phyloP scores from a whole-genome alignment of 2,329 filamentous ascomycete genomes.

The Trichoderma guizhouense region DNA sequence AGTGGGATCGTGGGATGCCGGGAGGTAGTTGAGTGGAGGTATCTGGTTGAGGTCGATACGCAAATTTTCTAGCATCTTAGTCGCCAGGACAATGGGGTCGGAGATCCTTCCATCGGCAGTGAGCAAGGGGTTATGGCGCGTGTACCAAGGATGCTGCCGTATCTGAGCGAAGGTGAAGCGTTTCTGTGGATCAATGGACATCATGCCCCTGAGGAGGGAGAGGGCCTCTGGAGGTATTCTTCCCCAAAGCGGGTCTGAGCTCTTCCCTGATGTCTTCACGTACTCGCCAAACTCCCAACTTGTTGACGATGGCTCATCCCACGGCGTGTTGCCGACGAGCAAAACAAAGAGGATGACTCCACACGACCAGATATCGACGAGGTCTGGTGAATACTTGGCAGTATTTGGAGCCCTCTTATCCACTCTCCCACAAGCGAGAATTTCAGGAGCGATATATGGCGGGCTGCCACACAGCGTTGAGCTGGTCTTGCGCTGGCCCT shows the following conservation, averaged over 20 bases:
- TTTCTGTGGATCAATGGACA: constrained; percentile 70
- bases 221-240: constrained; percentile 70
- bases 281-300: constrained; percentile 95
- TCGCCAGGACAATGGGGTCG: constrained; percentile 83
- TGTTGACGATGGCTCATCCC: constrained; percentile 83
- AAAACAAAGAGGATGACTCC: constrained; percentile 97
- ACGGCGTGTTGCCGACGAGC: constrained; percentile 92
- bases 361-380: constrained; percentile 94
- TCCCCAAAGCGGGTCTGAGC: constrained; percentile 81
- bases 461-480: constrained; percentile 92
- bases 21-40: constrained; percentile 40
- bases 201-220: constrained; percentile 88
- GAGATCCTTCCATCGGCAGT: constrained; percentile 68
- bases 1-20: constrained; percentile 60
- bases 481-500: constrained; percentile 76
- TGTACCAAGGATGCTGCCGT: constrained; percentile 93
- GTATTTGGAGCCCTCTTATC: constrained; percentile 48
- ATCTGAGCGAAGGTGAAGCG: constrained; percentile 86
- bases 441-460: constrained; percentile 95
- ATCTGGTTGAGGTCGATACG: constrained; percentile 80
- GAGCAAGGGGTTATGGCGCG: constrained; percentile 73
- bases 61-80: constrained; percentile 87
- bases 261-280: constrained; percentile 71
- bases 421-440: constrained; percentile 54
- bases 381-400: constrained; percentile 68